phyloP scores from a whole-genome alignment of 768 basidiomycete genomes.

The Russula foetens region DNA sequence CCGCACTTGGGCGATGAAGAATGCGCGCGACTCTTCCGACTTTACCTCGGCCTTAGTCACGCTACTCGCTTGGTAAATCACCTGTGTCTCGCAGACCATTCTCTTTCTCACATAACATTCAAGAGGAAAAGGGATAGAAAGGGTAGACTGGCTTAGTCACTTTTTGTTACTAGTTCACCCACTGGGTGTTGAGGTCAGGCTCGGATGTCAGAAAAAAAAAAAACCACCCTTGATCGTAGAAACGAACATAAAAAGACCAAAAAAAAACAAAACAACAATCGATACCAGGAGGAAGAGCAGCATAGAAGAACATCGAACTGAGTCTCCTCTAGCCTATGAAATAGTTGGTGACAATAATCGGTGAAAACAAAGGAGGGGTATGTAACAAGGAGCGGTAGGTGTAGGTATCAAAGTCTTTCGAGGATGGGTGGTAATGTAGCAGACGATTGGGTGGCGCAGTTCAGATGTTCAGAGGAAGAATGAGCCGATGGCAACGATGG shows the following conservation, averaged over 20 bases:
- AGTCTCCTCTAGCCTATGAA: slow-evolving; percentile 6
- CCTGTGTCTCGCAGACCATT: not conserved
- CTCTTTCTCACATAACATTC: not conserved
- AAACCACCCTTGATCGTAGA: not conserved
- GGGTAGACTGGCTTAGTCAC: slow-evolving; percentile 16
- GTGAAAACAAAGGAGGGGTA: not conserved
- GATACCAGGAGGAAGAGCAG: not conserved
- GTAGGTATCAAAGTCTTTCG: not conserved
- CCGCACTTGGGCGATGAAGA: slow-evolving; percentile 27
- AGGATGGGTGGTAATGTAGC: not conserved
- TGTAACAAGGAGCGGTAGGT: not conserved
- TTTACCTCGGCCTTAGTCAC: slow-evolving; percentile 26
- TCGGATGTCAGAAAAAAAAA: too few species aligned
- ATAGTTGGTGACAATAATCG: slow-evolving; percentile 2
- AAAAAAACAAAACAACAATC: not conserved
- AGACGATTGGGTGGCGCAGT: not conserved
- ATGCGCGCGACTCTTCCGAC: slow-evolving; percentile 26
- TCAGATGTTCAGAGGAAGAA: slow-evolving; percentile 4
- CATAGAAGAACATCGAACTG: not conserved
- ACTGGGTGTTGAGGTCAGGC: too few species aligned
- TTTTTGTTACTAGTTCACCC: not conserved
- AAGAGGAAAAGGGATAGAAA: slow-evolving; percentile 26
- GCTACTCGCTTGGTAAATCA: slow-evolving; percentile 23
- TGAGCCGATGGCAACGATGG: not conserved
- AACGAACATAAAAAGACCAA: not conserved